Conservation (phyloP, 805 yeast species). For the Huiozyma naganishii region DNA sequence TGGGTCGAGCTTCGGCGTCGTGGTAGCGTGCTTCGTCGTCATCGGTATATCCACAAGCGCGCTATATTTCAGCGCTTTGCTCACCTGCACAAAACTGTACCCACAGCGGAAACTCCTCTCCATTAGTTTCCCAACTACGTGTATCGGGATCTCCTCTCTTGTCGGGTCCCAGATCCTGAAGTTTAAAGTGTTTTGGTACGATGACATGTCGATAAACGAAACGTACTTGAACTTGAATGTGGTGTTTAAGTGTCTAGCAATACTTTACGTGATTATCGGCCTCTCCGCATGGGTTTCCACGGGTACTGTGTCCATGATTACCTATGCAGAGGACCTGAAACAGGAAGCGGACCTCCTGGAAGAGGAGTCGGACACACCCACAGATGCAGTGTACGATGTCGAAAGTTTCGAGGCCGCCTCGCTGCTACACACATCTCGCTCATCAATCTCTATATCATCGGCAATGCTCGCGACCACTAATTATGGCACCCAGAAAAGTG, state of each 20-base stretch:
- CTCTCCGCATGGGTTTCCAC: slow-evolving; percentile 52
- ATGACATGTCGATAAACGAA: slow-evolving; percentile 2
- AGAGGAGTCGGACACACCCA: neutral
- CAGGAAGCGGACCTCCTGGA: slow-evolving; percentile 8
- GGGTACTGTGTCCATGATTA: slow-evolving; percentile 46
- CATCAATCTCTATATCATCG: neutral
- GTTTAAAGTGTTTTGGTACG: slow-evolving; percentile 30
- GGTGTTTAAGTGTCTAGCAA: slow-evolving; percentile 43
- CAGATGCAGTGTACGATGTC: neutral
- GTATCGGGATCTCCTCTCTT: slow-evolving; percentile 75
- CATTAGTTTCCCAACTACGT: slow-evolving; percentile 79
- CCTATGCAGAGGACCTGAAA: slow-evolving; percentile 24
- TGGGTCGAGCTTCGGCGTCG: slow-evolving; percentile 18
- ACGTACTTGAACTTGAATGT: slow-evolving; percentile 35
- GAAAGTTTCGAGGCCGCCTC: slow-evolving; percentile 8
- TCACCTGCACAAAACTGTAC: slow-evolving; percentile 79
- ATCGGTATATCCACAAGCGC: slow-evolving; percentile 69
- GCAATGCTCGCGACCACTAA: neutral
- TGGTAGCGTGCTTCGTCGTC: slow-evolving; percentile 42
- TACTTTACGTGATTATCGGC: slow-evolving; percentile 46
- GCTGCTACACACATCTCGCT: slow-evolving; percentile 4
- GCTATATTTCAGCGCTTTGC: slow-evolving; percentile 55
- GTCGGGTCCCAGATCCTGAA: slow-evolving; percentile 56
- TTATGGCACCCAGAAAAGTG: slow-evolving; percentile 5
- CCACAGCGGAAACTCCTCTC: slow-evolving; percentile 70